Evolutionary conservation across 306 rosid species (phyloP).

Genomic region (Sophora flavescens): DNA sequence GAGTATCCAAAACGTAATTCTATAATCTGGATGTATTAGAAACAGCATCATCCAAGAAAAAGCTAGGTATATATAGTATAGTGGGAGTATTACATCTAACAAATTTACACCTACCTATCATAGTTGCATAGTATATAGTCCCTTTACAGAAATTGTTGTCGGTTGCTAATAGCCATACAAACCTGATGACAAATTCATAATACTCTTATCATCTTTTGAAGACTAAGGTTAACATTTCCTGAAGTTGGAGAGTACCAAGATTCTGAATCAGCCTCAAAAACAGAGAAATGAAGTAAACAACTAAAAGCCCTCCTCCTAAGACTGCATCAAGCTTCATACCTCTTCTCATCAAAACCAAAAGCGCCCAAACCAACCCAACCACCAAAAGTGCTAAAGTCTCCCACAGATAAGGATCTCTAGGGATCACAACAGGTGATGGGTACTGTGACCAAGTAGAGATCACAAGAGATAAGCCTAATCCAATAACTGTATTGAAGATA

Average conservation of each 20-base stretch:
- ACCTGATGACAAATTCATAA: conserved; percentile 2
- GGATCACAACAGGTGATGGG: conserved; percentile 51
- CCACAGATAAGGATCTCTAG: conserved; percentile 61
- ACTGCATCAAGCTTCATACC: conserved; percentile 58
- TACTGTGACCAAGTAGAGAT: conserved; percentile 51
- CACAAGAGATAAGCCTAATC: conserved; percentile 60
- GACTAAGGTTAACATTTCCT: conserved; percentile 7
- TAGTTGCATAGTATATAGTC: conserved; percentile 3
- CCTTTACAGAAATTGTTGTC: conserved; percentile 24
- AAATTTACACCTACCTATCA: conserved; percentile 28
- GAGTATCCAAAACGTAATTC: not conserved
- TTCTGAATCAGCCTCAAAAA: conserved; percentile 59
- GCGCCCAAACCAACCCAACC: conserved; percentile 58
- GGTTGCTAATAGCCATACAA: conserved; percentile 8
- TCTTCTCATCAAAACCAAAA: conserved; percentile 50
- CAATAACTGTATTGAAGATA: conserved; percentile 57
- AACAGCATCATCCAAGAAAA: conserved; percentile 2
- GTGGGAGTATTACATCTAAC: conserved; percentile 38
- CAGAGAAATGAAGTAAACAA: conserved; percentile 54
- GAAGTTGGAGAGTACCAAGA: conserved; percentile 49
- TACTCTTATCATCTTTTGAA: conserved; percentile 9
- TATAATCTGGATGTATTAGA: not conserved
- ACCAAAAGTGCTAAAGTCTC: conserved; percentile 59
- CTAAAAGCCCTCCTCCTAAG: conserved; percentile 62
- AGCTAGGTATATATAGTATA: conserved; percentile 13